phyloP scores from a whole-genome alignment of 1,284 basidiomycete genomes.

The Cystobasidiaceae sp. region DNA sequence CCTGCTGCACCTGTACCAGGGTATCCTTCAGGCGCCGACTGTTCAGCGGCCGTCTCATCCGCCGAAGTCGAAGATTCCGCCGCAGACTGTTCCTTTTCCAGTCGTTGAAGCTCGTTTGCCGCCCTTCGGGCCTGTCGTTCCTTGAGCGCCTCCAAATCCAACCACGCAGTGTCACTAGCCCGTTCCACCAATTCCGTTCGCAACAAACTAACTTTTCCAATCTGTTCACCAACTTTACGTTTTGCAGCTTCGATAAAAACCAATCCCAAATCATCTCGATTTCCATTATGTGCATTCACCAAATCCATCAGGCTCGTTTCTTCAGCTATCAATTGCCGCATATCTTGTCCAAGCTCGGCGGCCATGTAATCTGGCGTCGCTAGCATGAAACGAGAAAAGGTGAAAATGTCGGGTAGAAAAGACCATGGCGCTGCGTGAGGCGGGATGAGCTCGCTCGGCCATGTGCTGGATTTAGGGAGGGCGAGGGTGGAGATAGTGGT shows the following conservation, averaged over 20 bases:
- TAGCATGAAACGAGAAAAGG: slow-evolving; percentile 91
- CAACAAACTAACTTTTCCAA: slow-evolving; percentile 67
- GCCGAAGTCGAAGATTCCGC: slow-evolving; percentile 13
- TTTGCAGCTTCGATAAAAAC: slow-evolving; percentile 76
- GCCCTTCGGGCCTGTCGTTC: slow-evolving; percentile 33
- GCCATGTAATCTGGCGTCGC: slow-evolving; percentile 81
- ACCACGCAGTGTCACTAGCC: slow-evolving; percentile 54
- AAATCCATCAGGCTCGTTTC: slow-evolving; percentile 60
- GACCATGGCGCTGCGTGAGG: slow-evolving; percentile 89
- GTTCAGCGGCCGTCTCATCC: slow-evolving; percentile 15
- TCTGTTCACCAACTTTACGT: slow-evolving; percentile 66
- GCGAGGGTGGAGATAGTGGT: slow-evolving; percentile 95
- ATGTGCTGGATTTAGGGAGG: slow-evolving; percentile 80
- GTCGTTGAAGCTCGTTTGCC: neutral
- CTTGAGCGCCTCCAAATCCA: slow-evolving; percentile 55
- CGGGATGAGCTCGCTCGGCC: slow-evolving; percentile 87
- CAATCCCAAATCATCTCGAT: slow-evolving; percentile 63
- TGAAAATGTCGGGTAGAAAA: slow-evolving; percentile 86
- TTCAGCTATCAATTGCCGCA: slow-evolving; percentile 14
- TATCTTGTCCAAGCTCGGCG: slow-evolving; percentile 64
- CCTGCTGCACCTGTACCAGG: neutral
- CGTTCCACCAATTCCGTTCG: slow-evolving; percentile 55
- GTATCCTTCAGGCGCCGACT: neutral
- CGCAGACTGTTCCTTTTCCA: neutral
- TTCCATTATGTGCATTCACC: slow-evolving; percentile 53